Base-by-base conservation (phyloP, 495 filamentous ascomycete genomes). In the Durotheca rogersii region DNA sequence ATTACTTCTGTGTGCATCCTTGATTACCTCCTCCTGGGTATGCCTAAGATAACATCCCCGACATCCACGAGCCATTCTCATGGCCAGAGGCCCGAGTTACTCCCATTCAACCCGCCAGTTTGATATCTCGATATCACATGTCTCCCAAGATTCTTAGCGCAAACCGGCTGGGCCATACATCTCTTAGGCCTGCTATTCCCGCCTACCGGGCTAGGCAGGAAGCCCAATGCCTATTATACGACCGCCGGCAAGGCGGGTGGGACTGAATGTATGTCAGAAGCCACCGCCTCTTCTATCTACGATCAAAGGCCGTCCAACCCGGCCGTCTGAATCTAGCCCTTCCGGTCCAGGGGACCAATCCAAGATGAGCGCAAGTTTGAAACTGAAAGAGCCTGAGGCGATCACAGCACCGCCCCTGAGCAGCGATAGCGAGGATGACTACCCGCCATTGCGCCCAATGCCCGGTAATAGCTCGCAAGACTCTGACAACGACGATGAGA, bases 341-440 rank as follows among this genome's bases (percentile, higher is more conserved):
- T n/a, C n/a, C n/a, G n/a, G n/a, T n/a, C n/a, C n/a, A n/a, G 40
- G 44, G 16, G 23, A 14, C 33, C 51, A 55, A 21, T 31, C 6
- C 14, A 50, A 21, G 19, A 48, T 49, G 43, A 18, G 18, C 14
- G 16, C 29, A 30, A 25, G 6, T 35, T 6, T 2, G 15, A 44
- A 48, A 30, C 19, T 32, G 10, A 41, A 34, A 42, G 50, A 59
- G 27, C 46, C 56, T 4, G 45, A 56, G 23, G 50, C 62, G 14
- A 52, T 60, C 16, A 47, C 40, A n/a, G 59, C 56, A 12, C 62
- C 39, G 3, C 62, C 62, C 27, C 20, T 42, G 47, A 58, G 59
- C 25, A 65, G 59, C 32, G 45, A 44, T 29, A n/a, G n/a, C n/a
- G 58, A 62, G 7, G 59, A 62, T 14, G 51, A 59, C 11, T 47